Evolutionary conservation across 2,329 filamentous ascomycete species (phyloP).

Genomic region (Cryphonectria radicalis): DNA sequence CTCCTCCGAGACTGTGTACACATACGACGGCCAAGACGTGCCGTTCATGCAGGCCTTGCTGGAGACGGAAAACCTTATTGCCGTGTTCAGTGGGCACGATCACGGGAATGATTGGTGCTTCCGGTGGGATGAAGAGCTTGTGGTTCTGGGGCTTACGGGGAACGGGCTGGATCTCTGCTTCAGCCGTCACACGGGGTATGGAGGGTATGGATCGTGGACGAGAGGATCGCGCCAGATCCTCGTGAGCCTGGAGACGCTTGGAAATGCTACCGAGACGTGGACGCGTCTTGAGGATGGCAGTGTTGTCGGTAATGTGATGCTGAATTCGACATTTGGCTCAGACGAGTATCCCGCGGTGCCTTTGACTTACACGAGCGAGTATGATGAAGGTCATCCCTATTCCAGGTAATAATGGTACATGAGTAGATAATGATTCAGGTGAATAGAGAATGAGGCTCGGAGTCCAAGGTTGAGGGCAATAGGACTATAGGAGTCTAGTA

Average conservation of each 20-base stretch:
- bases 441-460: too few species aligned
- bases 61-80: conserved; percentile 58
- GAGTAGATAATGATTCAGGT: too few species aligned
- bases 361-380: conserved; percentile 13
- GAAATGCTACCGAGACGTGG: conserved; percentile 54
- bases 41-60: conserved; percentile 67
- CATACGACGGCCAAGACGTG: conserved; percentile 56
- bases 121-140: conserved; percentile 46
- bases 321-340: conserved; percentile 58
- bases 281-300: conserved; percentile 62
- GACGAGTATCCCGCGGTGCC: conserved; percentile 17
- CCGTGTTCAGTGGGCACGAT: conserved; percentile 68
- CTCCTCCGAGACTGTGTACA: conserved; percentile 42
- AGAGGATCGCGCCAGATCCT: conserved; percentile 63
- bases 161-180: conserved; percentile 48
- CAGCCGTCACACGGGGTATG: conserved; percentile 70
- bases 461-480: too few species aligned
- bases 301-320: conserved; percentile 53
- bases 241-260: conserved; percentile 48
- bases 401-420: background rate
- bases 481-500: too few species aligned
- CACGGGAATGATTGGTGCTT: conserved; percentile 66
- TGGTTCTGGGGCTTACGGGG: conserved; percentile 38
- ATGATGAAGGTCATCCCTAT: background rate
- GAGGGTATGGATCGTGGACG: conserved; percentile 68